Conservation (phyloP, 2,329 filamentous ascomycete genomes). For the Apiospora malaysiana region DNA sequence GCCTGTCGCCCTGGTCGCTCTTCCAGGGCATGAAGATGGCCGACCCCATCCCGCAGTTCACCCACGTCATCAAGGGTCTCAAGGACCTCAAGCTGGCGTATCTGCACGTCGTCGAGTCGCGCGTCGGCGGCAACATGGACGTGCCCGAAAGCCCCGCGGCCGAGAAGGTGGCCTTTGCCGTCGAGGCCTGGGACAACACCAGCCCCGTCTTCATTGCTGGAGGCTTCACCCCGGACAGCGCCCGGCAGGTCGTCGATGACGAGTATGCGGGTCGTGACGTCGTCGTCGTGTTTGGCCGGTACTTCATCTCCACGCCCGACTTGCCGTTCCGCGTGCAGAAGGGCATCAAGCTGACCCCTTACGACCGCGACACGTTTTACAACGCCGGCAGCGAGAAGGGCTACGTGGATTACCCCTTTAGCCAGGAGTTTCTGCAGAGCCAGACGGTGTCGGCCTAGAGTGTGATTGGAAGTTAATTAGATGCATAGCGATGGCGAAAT, state of each 20-base stretch:
- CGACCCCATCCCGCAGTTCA: slow-evolving; percentile 63
- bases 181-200: slow-evolving; percentile 24
- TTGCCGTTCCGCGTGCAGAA: slow-evolving; percentile 50
- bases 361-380: slow-evolving; percentile 55
- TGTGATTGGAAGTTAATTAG: not conserved
- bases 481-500: not conserved
- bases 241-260: slow-evolving; percentile 47
- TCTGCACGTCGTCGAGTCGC: slow-evolving; percentile 61
- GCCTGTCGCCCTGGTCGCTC: slow-evolving; percentile 56
- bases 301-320: slow-evolving; percentile 56
- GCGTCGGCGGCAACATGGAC: slow-evolving; percentile 40
- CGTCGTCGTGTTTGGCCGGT: slow-evolving; percentile 53
- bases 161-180: slow-evolving; percentile 37
- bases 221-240: slow-evolving; percentile 48
- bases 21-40: slow-evolving; percentile 64
- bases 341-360: slow-evolving; percentile 48
- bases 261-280: slow-evolving; percentile 48
- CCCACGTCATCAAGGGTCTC: slow-evolving; percentile 55
- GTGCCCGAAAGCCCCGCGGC: not conserved
- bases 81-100: slow-evolving; percentile 59
- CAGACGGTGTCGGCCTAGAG: not conserved
- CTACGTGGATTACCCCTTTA: slow-evolving; percentile 45
- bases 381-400: slow-evolving; percentile 35
- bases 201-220: slow-evolving; percentile 54
- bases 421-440: slow-evolving; percentile 27